Evolutionary conservation across 2,329 filamentous ascomycete species (phyloP).

Genomic region (Ophiostoma himal-ulmi): DNA sequence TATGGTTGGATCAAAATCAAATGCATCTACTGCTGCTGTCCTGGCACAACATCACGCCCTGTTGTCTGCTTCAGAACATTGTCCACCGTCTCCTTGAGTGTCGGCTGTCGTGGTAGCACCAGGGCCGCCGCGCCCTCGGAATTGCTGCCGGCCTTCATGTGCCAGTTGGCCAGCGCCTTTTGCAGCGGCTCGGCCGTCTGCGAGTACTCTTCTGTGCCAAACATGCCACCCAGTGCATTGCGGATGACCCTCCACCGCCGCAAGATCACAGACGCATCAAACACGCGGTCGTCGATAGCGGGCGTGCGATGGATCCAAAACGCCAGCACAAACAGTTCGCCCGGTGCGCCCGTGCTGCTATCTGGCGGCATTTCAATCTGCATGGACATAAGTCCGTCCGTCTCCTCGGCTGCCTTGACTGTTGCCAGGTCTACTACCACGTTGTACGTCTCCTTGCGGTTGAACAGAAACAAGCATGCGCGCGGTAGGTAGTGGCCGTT

Average conservation of each 20-base stretch:
- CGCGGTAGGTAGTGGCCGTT: slow-evolving; percentile 33
- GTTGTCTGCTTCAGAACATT: slow-evolving; percentile 19
- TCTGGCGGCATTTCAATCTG: slow-evolving; percentile 18
- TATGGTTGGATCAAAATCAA: neutral
- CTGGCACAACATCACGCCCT: slow-evolving; percentile 6
- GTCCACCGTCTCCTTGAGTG: slow-evolving; percentile 38
- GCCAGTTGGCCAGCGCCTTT: neutral
- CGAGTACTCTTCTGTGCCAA: slow-evolving; percentile 30
- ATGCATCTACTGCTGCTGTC: slow-evolving; percentile 3
- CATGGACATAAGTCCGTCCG: slow-evolving; percentile 40
- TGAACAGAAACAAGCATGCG: slow-evolving; percentile 64
- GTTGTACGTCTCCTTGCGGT: slow-evolving; percentile 65
- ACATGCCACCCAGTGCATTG: slow-evolving; percentile 28
- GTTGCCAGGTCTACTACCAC: slow-evolving; percentile 59
- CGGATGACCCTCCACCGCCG: slow-evolving; percentile 38
- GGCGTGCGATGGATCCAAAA: slow-evolving; percentile 47
- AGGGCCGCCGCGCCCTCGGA: neutral
- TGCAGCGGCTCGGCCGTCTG: slow-evolving; percentile 12
- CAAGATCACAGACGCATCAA: slow-evolving; percentile 34
- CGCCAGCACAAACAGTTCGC: slow-evolving; percentile 41
- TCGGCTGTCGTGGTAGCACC: slow-evolving; percentile 34
- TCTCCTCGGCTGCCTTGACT: slow-evolving; percentile 59
- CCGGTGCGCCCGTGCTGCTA: slow-evolving; percentile 4
- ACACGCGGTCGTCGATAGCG: slow-evolving; percentile 13
- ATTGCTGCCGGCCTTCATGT: neutral